These are phyloP conservation scores for Trichosporon coremiiforme DNA, from an alignment of 1,284 basidiomycete genomes.

Conservation along the genomic window DNA sequence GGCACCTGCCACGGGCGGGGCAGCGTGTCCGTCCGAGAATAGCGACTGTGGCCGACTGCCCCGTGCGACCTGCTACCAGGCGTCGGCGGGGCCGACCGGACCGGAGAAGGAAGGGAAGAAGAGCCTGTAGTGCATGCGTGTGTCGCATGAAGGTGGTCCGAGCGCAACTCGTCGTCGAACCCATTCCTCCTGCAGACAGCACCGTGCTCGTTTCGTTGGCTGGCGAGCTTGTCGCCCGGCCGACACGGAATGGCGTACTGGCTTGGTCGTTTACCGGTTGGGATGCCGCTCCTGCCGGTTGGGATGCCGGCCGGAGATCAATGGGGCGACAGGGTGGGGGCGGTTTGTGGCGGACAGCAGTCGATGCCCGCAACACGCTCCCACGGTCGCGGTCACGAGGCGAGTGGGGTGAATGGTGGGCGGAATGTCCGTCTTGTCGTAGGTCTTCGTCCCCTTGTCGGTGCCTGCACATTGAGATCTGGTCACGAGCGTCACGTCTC, in stretches of 20 bases:
- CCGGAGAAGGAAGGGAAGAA: no score
- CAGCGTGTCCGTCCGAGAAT: background rate
- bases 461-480: slow-evolving; percentile 1
- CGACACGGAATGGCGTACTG: background rate
- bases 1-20: no score
- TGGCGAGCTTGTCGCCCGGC: background rate
- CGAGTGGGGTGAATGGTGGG: background rate
- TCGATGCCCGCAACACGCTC: background rate
- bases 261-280: background rate
- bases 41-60: no score
- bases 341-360: background rate
- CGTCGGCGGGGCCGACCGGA: background rate
- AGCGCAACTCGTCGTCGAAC: no score
- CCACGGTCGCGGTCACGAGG: background rate
- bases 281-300: no score
- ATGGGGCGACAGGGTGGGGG: background rate
- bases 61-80: no score
- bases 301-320: no score
- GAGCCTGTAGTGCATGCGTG: no score
- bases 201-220: background rate
- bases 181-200: no score
- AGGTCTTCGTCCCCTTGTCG: background rate
- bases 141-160: background rate
- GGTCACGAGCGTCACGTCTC: slow-evolving; percentile 1
- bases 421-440: background rate